These are phyloP conservation scores for Emydomyces testavorans DNA, from an alignment of 2,329 filamentous ascomycete species.

Conservation along the genomic window DNA sequence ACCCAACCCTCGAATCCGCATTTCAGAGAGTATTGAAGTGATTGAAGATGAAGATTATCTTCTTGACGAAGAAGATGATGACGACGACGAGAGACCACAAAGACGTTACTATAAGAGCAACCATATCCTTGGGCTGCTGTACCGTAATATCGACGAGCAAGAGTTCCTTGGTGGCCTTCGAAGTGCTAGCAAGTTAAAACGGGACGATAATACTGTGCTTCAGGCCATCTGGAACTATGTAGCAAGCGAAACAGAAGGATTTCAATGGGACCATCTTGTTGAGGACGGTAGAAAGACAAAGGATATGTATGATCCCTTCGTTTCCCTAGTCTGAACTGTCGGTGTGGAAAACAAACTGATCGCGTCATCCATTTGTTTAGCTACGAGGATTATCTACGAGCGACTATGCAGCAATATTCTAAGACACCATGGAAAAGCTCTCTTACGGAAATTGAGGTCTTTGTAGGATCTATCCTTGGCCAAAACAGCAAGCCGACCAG, in stretches of 20 bases:
- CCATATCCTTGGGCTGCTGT: conserved; percentile 59
- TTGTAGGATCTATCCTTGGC: conserved; percentile 18
- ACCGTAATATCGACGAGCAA: conserved; percentile 60
- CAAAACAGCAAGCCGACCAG: conserved; percentile 18
- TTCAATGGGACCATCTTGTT: conserved; percentile 20
- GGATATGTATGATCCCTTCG: conserved; percentile 17
- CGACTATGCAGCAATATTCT: conserved; percentile 19
- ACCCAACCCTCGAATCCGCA: conserved; percentile 34
- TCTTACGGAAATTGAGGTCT: conserved; percentile 17
- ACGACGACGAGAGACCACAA: conserved; percentile 36
- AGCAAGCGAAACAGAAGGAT: conserved; percentile 17
- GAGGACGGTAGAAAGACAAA: conserved; percentile 14
- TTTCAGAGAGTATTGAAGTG: conserved; percentile 30
- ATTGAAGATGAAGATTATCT: conserved; percentile 38
- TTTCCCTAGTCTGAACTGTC: neutral
- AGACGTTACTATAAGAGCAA: conserved; percentile 54
- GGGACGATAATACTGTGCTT: conserved; percentile 17
- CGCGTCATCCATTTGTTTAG: conserved; percentile 1
- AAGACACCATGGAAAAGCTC: conserved; percentile 18
- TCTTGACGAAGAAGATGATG: conserved; percentile 38
- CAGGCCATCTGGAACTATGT: conserved; percentile 20
- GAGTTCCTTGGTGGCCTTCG: conserved; percentile 49
- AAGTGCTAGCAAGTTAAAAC: conserved; percentile 19
- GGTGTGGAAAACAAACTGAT: neutral
- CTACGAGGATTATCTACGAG: conserved; percentile 17